These are phyloP conservation scores for Paspalum notatum DNA, from an alignment of 176 grass and related monocot genomes.

Conservation along the genomic window DNA sequence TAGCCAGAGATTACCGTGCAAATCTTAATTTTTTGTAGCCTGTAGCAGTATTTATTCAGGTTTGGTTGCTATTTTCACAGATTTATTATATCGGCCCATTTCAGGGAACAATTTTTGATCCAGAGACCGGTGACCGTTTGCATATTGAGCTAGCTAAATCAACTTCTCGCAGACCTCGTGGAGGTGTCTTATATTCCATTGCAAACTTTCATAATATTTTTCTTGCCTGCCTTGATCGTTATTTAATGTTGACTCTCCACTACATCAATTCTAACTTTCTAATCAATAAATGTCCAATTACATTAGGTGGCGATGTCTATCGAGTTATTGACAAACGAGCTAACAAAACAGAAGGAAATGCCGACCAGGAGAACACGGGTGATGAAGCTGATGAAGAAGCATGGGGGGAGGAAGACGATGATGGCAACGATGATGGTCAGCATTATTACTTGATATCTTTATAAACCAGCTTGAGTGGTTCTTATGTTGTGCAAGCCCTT, in stretches of 20 bases:
- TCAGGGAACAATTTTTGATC: conserved; percentile 89
- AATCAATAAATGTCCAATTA: conserved; percentile 25
- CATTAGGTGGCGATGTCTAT: conserved; percentile 69
- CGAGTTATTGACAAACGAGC: conserved; percentile 79
- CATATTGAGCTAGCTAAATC: conserved; percentile 96
- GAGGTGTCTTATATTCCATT: conserved; percentile 46
- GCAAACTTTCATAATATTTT: not conserved
- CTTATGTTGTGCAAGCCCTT: conserved; percentile 21
- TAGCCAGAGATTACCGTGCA: not conserved
- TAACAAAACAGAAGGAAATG: conserved; percentile 55
- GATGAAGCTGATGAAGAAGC: conserved; percentile 55
- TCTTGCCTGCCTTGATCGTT: not conserved
- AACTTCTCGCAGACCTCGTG: conserved; percentile 78
- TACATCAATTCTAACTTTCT: conserved; percentile 1
- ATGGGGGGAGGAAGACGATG: conserved; percentile 40
- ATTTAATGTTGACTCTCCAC: not conserved
- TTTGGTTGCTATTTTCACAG: not conserved
- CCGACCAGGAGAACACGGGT: conserved; percentile 46
- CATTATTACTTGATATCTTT: conserved; percentile 9
- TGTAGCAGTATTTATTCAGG: not conserved
- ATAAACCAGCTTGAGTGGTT: not conserved
- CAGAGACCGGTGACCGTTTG: conserved; percentile 67
- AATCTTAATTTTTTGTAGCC: not conserved
- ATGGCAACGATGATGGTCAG: conserved; percentile 27
- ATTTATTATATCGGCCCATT: conserved; percentile 29